Base-by-base conservation (phyloP, 2,329 filamentous ascomycete species). In the Erysiphe neolycopersici region DNA sequence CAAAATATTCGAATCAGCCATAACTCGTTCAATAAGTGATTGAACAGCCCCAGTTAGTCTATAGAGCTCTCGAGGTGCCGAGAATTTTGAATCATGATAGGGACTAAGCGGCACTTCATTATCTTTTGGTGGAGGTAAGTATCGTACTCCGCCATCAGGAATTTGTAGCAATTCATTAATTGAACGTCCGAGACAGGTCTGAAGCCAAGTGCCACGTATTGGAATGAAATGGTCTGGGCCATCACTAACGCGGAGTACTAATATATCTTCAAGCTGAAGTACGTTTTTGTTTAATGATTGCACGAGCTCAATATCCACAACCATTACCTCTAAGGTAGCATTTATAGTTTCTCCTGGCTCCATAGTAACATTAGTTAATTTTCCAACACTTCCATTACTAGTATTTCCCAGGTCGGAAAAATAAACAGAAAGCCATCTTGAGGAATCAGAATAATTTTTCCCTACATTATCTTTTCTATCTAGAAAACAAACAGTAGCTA, bases 171-270 rank as follows among this genome's bases (percentile, higher is more conserved):
- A 67, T 53, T 92, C 85, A 47, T 85, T 78, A n/a, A 98, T 68
- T 0, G 80, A 85, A 33, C 82, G 74, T 0, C 81, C 82, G 41
- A 95, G 80, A 52, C 76, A 80, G 0, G 82, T 83, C 9, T 79
- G 79, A 3, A 77, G 63, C 87, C 89, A 98, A 1, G 61, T 64
- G 0, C 71, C 89, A 19, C 71, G 74, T 0, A 93, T 65, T 0
- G 84, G 78, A 35, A 98, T 72, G 56, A 98, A 98, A 55, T 95
- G 80, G 53, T 98, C 89, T 41, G 84, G 71, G 0, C 91, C 91
- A 43, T 78, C 72, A 11, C 73, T 68, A 5, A 98, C 80, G 0
- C 84, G 75, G 9, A 98, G 66, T 1, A 98, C 77, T 8, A 98
- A 64, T 3, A 98, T 76, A 49, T 95, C 84, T 48, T 95, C 87